Conservation (phyloP, 345 rosid species). For the Citrus medica region DNA sequence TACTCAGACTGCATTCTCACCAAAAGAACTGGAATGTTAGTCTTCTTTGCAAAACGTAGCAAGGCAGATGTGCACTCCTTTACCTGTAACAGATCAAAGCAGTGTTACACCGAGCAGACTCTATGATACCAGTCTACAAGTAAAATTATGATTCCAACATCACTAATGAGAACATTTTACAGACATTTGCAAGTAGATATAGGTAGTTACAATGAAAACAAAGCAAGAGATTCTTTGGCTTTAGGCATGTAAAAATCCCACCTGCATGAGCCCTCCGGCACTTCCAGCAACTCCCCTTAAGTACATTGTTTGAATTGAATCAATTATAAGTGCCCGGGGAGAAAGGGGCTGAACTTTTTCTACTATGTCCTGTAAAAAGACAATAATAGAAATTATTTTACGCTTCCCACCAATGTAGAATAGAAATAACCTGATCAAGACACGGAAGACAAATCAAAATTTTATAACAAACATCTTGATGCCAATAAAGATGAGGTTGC, state of each 20-base stretch:
- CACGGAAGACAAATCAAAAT: background rate
- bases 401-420: background rate
- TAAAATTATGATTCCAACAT: background rate
- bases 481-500: background rate
- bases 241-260: constrained; percentile 14
- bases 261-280: constrained; percentile 92
- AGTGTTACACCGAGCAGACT: background rate
- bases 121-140: background rate
- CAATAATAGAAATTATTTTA: constrained; percentile 2
- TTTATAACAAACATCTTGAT: background rate
- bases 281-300: constrained; percentile 75
- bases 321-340: constrained; percentile 73
- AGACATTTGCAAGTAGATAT: background rate
- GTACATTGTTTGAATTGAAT: constrained; percentile 92
- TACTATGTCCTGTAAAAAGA: constrained; percentile 64
- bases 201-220: background rate
- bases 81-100: constrained; percentile 47
- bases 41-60: constrained; percentile 83
- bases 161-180: background rate
- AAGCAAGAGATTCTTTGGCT: background rate
- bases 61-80: constrained; percentile 86
- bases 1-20: constrained; percentile 43
- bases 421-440: background rate
- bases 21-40: constrained; percentile 81
- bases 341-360: constrained; percentile 56